Evolutionary conservation across 2,329 filamentous ascomycete species (phyloP).

Genomic region (Ascocoryne sarcoides): DNA sequence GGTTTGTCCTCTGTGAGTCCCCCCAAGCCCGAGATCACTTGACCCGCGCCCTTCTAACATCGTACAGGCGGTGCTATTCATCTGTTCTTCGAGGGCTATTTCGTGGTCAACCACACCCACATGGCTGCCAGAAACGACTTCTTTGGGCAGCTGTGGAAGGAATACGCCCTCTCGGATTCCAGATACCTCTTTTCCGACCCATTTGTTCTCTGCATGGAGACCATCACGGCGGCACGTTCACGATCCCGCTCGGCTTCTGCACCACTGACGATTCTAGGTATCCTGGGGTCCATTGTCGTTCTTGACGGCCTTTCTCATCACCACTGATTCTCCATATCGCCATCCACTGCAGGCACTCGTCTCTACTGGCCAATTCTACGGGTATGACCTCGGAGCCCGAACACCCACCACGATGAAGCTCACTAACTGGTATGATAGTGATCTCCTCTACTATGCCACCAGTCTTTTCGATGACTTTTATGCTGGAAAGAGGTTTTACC

Average conservation of each 20-base stretch:
- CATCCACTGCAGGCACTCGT: constrained; percentile 40
- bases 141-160: constrained; percentile 49
- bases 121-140: constrained; percentile 35
- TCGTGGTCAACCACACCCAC: constrained; percentile 34
- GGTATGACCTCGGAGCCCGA: constrained; percentile 38
- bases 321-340: constrained; percentile 34
- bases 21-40: constrained; percentile 4
- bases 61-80: constrained; percentile 25
- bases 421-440: not conserved
- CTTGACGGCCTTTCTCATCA: constrained; percentile 38
- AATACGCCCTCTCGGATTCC: constrained; percentile 48
- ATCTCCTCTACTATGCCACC: constrained; percentile 48
- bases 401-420: not conserved
- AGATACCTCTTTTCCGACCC: constrained; percentile 44
- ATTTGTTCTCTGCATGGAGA: constrained; percentile 49
- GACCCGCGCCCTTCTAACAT: constrained; percentile 33
- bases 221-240: constrained; percentile 36
- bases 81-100: constrained; percentile 35
- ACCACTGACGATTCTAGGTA: constrained; percentile 30
- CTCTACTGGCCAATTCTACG: constrained; percentile 34
- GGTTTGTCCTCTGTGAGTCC: constrained; percentile 26
- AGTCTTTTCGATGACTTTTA: constrained; percentile 40
- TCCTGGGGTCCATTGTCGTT: constrained; percentile 52
- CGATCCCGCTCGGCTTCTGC: not conserved
- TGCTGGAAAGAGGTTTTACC: constrained; percentile 41